Conservation (phyloP, 2,329 filamentous ascomycete genomes). For the Fusarium kyushuense region DNA sequence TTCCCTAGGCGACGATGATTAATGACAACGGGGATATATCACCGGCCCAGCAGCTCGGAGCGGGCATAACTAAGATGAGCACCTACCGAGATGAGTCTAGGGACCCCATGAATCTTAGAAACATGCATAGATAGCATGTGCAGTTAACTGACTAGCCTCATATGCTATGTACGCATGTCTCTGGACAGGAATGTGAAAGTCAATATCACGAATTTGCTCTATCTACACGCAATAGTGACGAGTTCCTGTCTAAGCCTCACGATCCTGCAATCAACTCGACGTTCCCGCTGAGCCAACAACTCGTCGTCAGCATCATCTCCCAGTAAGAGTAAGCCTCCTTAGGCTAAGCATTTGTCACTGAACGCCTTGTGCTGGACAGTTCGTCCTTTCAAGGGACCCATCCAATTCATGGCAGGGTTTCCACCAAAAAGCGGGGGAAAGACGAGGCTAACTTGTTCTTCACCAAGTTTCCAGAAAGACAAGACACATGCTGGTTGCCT, state of each 20-base stretch:
- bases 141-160: conserved; percentile 17
- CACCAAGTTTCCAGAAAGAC: conserved; percentile 33
- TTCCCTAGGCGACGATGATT: conserved; percentile 26
- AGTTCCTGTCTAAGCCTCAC: conserved; percentile 16
- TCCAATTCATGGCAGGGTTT: conserved; percentile 21
- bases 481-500: conserved; percentile 8
- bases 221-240: conserved; percentile 17
- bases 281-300: neutral
- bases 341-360: conserved; percentile 25
- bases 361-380: conserved; percentile 24
- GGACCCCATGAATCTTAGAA: conserved; percentile 20
- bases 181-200: conserved; percentile 24
- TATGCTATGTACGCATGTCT: conserved; percentile 16
- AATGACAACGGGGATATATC: conserved; percentile 33
- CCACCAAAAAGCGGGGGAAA: conserved; percentile 32
- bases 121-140: conserved; percentile 27
- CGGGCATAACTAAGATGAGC: conserved; percentile 23
- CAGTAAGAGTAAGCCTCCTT: conserved; percentile 31
- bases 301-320: conserved; percentile 17
- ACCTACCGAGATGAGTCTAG: conserved; percentile 42
- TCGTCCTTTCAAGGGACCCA: conserved; percentile 15
- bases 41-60: conserved; percentile 34
- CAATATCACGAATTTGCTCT: neutral
- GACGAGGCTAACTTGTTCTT: conserved; percentile 16
- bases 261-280: conserved; percentile 15